These are phyloP conservation scores for Lotmaria passim DNA, from an alignment of 208 protist genomes.

Conservation along the genomic window DNA sequence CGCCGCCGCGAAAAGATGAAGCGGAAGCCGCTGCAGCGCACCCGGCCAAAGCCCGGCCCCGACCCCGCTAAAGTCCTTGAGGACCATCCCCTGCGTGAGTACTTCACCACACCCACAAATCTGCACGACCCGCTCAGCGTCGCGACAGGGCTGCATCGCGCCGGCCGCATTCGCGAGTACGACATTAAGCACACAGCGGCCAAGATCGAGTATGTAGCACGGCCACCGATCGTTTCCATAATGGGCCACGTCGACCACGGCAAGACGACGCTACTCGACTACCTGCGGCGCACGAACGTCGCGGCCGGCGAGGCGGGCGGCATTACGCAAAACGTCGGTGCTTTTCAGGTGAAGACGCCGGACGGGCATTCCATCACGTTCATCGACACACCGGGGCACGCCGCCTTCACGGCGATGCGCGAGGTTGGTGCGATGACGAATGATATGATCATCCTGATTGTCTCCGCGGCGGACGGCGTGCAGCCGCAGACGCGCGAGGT, in stretches of 20 bases:
- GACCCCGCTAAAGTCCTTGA: constrained; percentile 81
- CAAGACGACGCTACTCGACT: constrained; percentile 97
- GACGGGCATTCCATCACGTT: constrained; percentile 91
- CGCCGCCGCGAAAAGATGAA: constrained; percentile 86
- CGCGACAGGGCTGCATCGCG: constrained; percentile 77
- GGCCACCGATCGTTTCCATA: constrained; percentile 96
- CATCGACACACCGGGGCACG: constrained; percentile 98
- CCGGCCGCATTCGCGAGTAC: constrained; percentile 78
- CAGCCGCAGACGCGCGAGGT: constrained; percentile 95
- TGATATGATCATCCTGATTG: constrained; percentile 97
- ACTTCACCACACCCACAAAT: constrained; percentile 87
- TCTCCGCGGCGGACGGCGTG: constrained; percentile 96
- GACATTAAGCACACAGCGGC: constrained; percentile 87
- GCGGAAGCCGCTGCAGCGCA: constrained; percentile 76
- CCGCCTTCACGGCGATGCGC: constrained; percentile 95
- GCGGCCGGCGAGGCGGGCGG: constrained; percentile 95
- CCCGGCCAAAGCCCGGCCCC: constrained; percentile 69
- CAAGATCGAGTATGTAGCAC: constrained; percentile 71
- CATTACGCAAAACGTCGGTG: constrained; percentile 98
- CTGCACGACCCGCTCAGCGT: constrained; percentile 81
- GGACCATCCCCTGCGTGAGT: constrained; percentile 85
- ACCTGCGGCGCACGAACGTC: constrained; percentile 93
- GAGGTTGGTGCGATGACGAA: constrained; percentile 93
- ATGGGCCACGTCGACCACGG: constrained; percentile 99
- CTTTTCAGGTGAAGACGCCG: constrained; percentile 78